These are phyloP conservation scores for Ganoderma resinaceum DNA, from an alignment of 1,284 basidiomycete genomes.

Conservation along the genomic window DNA sequence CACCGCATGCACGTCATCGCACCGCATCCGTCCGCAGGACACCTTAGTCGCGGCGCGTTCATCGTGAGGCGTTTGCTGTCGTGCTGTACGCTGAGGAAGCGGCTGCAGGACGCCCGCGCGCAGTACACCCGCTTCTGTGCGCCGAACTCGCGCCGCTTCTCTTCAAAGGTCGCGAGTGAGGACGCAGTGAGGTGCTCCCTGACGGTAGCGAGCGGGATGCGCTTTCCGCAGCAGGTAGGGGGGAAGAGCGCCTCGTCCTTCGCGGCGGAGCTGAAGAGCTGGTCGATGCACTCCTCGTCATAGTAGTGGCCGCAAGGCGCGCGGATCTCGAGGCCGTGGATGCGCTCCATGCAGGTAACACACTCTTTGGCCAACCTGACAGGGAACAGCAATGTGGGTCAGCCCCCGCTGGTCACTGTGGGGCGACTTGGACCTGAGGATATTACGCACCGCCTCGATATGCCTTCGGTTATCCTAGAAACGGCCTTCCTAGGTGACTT, in stretches of 20 bases:
- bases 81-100: conserved; percentile 43
- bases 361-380: conserved; percentile 28
- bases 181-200: conserved; percentile 32
- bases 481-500: conserved; percentile 1
- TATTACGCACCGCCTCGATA: conserved; percentile 5
- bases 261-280: conserved; percentile 41
- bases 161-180: conserved; percentile 33
- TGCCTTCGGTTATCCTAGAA: neutral
- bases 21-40: conserved; percentile 26
- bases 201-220: conserved; percentile 40
- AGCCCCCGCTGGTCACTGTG: neutral
- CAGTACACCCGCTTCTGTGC: conserved; percentile 47
- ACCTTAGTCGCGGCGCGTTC: conserved; percentile 18
- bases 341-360: conserved; percentile 31
- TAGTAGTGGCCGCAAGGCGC: conserved; percentile 44
- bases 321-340: conserved; percentile 31
- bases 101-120: conserved; percentile 41
- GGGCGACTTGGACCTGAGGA: neutral
- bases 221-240: conserved; percentile 47
- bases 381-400: neutral
- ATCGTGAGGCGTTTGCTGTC: conserved; percentile 13
- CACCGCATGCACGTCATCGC: conserved; percentile 39
- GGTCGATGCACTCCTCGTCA: conserved; percentile 41
- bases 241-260: conserved; percentile 47
- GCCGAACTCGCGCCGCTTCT: conserved; percentile 39